Evolutionary conservation across 1,139 yeast genomes (phyloP).

Genomic region (Saccharomyces hybrid): DNA sequence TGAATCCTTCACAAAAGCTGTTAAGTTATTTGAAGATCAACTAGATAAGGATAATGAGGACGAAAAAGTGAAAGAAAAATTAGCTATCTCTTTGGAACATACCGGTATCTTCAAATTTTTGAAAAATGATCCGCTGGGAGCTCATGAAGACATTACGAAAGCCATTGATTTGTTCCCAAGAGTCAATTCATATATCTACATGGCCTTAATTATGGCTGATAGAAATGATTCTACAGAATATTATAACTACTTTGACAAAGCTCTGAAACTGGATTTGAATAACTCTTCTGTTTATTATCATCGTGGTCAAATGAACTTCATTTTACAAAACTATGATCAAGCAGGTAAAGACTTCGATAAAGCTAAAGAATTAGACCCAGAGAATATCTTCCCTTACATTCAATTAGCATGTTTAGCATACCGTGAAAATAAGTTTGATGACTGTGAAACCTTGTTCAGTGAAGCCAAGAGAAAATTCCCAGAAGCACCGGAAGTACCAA

Average conservation of each 20-base stretch:
- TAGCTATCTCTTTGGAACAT: conserved; percentile 77
- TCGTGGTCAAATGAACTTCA: conserved; percentile 84
- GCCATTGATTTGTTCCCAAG: conserved; percentile 68
- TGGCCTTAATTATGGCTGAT: conserved; percentile 83
- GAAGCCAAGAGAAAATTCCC: conserved; percentile 75
- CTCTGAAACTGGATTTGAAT: conserved; percentile 60
- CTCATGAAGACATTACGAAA: conserved; percentile 53
- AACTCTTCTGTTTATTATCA: conserved; percentile 87
- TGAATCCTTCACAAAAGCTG: conserved; percentile 59
- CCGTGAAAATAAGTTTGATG: conserved; percentile 61
- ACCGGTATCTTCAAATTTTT: conserved; percentile 77
- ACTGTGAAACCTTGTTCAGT: conserved; percentile 62
- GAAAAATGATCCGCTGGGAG: conserved; percentile 60
- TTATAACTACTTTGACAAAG: conserved; percentile 49
- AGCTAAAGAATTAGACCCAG: conserved; percentile 66
- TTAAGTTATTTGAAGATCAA: conserved; percentile 42
- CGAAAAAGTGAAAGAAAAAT: conserved; percentile 33
- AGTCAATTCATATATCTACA: conserved; percentile 73
- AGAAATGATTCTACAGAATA: conserved; percentile 62
- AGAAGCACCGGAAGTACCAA: conserved; percentile 84
- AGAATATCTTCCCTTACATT: conserved; percentile 77
- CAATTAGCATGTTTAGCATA: conserved; percentile 91
- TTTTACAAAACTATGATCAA: conserved; percentile 63
- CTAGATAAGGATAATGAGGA: conserved; percentile 34
- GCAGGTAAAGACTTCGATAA: conserved; percentile 74